These are phyloP conservation scores for Erodium chrysanthum DNA, from an alignment of 441 rosid species.

Conservation along the genomic window DNA sequence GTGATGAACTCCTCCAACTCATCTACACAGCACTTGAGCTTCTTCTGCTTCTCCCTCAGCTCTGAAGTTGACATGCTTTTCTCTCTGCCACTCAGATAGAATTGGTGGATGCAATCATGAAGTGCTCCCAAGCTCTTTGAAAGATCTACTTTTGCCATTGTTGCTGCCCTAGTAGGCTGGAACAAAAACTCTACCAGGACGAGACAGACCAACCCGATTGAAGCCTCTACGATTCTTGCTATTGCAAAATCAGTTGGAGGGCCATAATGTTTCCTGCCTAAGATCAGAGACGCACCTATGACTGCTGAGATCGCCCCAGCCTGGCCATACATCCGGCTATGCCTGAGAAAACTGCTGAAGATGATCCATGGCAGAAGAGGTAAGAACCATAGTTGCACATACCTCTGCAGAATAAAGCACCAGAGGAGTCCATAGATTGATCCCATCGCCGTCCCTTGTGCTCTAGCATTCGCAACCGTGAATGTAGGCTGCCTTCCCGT, in stretches of 20 bases:
- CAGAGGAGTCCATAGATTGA: slow-evolving; percentile 61
- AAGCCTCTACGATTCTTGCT: slow-evolving; percentile 46
- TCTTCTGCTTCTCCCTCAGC: slow-evolving; percentile 18
- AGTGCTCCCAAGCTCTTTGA: slow-evolving; percentile 30
- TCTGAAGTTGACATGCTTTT: slow-evolving; percentile 11
- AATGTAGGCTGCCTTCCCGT: slow-evolving; percentile 57
- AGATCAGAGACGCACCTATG: slow-evolving; percentile 51
- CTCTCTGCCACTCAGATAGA: slow-evolving; percentile 11
- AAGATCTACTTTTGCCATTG: slow-evolving; percentile 47
- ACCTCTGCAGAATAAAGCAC: slow-evolving; percentile 36
- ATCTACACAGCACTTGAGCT: slow-evolving; percentile 29
- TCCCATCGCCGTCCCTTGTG: slow-evolving; percentile 72
- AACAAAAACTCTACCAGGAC: slow-evolving; percentile 36
- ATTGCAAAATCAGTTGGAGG: slow-evolving; percentile 55
- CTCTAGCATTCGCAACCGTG: slow-evolving; percentile 54
- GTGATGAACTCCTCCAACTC: slow-evolving; percentile 31
- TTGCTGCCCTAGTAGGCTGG: slow-evolving; percentile 48
- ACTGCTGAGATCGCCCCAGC: slow-evolving; percentile 56
- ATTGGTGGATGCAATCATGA: slow-evolving; percentile 23
- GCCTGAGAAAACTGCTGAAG: slow-evolving; percentile 49
- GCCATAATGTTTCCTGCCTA: slow-evolving; percentile 59
- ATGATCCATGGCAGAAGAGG: slow-evolving; percentile 68
- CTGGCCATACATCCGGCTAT: slow-evolving; percentile 61
- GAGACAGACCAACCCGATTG: slow-evolving; percentile 54
- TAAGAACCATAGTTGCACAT: slow-evolving; percentile 38